Percentiles rank a stretch among this genome's conserved stretches.
phyloP scores from a whole-genome alignment of 768 basidiomycete genomes.

The Imleria badia region DNA sequence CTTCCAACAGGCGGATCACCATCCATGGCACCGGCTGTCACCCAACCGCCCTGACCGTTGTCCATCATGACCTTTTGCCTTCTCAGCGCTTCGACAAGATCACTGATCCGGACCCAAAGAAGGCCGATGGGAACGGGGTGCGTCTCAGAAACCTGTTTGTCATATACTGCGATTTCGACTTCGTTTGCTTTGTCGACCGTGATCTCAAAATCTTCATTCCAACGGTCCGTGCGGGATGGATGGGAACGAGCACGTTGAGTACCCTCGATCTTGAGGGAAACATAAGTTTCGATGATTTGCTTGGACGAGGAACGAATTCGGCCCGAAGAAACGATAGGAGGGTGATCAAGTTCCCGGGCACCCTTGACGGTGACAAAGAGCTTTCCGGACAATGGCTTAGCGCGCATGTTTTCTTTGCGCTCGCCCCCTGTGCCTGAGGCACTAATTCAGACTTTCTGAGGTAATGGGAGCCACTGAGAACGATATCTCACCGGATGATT shows the following conservation, averaged over 20 bases:
- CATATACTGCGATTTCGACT: constrained; percentile 94
- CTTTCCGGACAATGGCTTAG: constrained; percentile 93
- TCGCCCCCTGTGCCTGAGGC: constrained; percentile 68
- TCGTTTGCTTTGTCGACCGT: constrained; percentile 98
- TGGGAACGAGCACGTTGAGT: constrained; percentile 90
- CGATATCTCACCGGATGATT: constrained; percentile 48
- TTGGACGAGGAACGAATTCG: constrained; percentile 78
- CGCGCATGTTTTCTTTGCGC: constrained; percentile 87
- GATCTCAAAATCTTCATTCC: constrained; percentile 98
- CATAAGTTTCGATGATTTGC: constrained; percentile 75
- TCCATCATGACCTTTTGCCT: constrained; percentile 91
- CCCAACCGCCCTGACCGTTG: constrained; percentile 88
- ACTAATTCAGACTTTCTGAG: constrained; percentile 27
- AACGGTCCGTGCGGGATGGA: constrained; percentile 90
- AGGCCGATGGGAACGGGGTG: constrained; percentile 90
- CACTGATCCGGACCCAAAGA: constrained; percentile 91
- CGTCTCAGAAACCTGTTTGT: constrained; percentile 80
- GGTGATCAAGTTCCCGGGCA: constrained; percentile 94
- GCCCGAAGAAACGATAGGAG: constrained; percentile 63
- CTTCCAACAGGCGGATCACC: constrained; percentile 50
- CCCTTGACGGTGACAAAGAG: constrained; percentile 85
- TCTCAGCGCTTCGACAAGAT: constrained; percentile 90
- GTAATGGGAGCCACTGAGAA: not conserved
- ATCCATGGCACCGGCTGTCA: constrained; percentile 89
- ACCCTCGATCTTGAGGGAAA: constrained; percentile 95